These are phyloP conservation scores for Cephaloascus fragrans DNA, from an alignment of 805 yeast genomes.

Conservation along the genomic window DNA sequence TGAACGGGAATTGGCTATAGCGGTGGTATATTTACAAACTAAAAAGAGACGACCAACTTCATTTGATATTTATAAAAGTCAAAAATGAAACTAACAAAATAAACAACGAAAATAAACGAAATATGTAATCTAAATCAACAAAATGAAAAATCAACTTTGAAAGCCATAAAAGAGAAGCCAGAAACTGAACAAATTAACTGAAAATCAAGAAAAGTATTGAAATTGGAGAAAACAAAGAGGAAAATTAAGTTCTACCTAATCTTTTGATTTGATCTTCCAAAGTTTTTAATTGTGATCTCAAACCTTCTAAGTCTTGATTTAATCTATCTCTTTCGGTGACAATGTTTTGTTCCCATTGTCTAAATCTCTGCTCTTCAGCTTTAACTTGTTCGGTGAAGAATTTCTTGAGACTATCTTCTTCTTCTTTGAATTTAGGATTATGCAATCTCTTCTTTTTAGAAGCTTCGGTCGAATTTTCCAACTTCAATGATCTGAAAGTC, in stretches of 20 bases:
- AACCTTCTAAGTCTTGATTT: conserved; percentile 86
- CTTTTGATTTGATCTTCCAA: conserved; percentile 69
- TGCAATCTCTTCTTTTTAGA: conserved; percentile 47
- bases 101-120: not conserved
- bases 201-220: too few species aligned
- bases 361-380: conserved; percentile 92
- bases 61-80: not conserved
- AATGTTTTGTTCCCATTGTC: conserved; percentile 97
- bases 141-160: too few species aligned
- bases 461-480: conserved; percentile 39
- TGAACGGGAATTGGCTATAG: too few species aligned
- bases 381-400: conserved; percentile 94
- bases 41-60: not conserved
- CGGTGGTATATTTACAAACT: too few species aligned
- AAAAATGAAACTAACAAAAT: not conserved
- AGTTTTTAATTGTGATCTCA: conserved; percentile 66
- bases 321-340: conserved; percentile 90
- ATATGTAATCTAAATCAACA: not conserved
- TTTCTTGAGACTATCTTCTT: conserved; percentile 87
- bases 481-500: conserved; percentile 62
- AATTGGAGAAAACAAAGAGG: too few species aligned
- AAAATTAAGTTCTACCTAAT: conserved; percentile 14
- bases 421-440: conserved; percentile 93
- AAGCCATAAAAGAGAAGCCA: too few species aligned
- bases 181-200: too few species aligned